Percentiles rank a stretch among this genome's conserved stretches.
Conservation (phyloP, 257 asterid genomes). For the Linderniella brevidens region DNA sequence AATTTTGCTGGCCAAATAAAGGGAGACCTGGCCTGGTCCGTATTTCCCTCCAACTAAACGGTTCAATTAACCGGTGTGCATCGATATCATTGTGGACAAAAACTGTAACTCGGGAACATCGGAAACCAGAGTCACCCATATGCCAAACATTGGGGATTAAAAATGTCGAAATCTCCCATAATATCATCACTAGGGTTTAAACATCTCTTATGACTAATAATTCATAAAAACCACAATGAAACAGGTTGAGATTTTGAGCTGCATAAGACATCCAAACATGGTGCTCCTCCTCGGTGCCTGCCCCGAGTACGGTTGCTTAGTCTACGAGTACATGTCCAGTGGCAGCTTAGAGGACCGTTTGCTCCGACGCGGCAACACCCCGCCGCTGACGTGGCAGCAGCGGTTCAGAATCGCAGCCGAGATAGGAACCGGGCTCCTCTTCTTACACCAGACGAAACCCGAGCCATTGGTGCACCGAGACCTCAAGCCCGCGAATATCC, state of each 20-base stretch:
- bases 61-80: too few species aligned
- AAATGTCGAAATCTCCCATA: too few species aligned
- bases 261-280: constrained; percentile 95
- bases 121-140: too few species aligned
- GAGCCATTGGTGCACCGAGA: constrained; percentile 92
- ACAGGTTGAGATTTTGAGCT: constrained; percentile 74
- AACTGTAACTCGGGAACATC: too few species aligned
- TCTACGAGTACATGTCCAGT: constrained; percentile 69
- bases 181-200: too few species aligned
- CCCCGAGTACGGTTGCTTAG: constrained; percentile 91
- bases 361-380: constrained; percentile 44
- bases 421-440: constrained; percentile 68
- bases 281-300: constrained; percentile 94
- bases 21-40: too few species aligned
- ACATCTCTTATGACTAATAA: too few species aligned
- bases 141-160: too few species aligned
- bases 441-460: constrained; percentile 88
- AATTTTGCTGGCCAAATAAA: too few species aligned
- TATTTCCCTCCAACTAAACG: too few species aligned
- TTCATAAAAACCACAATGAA: background rate
- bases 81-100: too few species aligned
- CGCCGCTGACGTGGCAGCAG: constrained; percentile 70
- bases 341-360: constrained; percentile 91
- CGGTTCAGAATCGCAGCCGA: constrained; percentile 78
- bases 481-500: constrained; percentile 73